These are phyloP conservation scores for Thielaviopsis euricoi DNA, from an alignment of 2,329 filamentous ascomycete genomes.

Conservation along the genomic window DNA sequence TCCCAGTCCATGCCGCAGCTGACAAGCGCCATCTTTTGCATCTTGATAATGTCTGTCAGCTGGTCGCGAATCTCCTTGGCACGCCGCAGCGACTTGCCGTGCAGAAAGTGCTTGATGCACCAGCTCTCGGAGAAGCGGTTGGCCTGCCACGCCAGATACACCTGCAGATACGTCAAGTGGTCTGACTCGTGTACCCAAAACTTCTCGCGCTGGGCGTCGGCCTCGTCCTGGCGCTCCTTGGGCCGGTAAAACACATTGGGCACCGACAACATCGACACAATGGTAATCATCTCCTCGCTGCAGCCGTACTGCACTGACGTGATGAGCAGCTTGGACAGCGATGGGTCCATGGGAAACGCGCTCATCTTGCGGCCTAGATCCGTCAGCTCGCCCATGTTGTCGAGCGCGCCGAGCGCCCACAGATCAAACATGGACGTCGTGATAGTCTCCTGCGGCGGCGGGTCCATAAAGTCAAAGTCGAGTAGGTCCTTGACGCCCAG, in stretches of 20 bases:
- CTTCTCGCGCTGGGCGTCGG: conserved; percentile 86
- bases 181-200: conserved; percentile 98
- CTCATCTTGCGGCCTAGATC: conserved; percentile 84
- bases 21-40: conserved; percentile 70
- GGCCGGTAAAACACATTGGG: conserved; percentile 94
- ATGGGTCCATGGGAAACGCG: conserved; percentile 94
- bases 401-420: conserved; percentile 85
- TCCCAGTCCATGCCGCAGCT: conserved; percentile 97
- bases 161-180: conserved; percentile 86
- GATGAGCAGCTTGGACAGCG: conserved; percentile 85
- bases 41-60: conserved; percentile 81
- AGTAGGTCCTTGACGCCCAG: conserved; percentile 85
- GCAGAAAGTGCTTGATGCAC: conserved; percentile 86
- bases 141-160: conserved; percentile 87
- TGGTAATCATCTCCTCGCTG: conserved; percentile 94
- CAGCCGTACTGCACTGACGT: conserved; percentile 80
- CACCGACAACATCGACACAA: conserved; percentile 94
- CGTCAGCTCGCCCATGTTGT: conserved; percentile 87
- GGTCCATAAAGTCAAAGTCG: conserved; percentile 99
- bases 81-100: conserved; percentile 80
- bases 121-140: conserved; percentile 83
- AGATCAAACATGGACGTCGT: conserved; percentile 94
- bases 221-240: conserved; percentile 92
- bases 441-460: conserved; percentile 93
- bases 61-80: conserved; percentile 93